Evolutionary conservation across 306 rosid species (phyloP), one percentile per base, ranked within the genome.

Genomic region (Gynostemma pentaphyllum): DNA sequence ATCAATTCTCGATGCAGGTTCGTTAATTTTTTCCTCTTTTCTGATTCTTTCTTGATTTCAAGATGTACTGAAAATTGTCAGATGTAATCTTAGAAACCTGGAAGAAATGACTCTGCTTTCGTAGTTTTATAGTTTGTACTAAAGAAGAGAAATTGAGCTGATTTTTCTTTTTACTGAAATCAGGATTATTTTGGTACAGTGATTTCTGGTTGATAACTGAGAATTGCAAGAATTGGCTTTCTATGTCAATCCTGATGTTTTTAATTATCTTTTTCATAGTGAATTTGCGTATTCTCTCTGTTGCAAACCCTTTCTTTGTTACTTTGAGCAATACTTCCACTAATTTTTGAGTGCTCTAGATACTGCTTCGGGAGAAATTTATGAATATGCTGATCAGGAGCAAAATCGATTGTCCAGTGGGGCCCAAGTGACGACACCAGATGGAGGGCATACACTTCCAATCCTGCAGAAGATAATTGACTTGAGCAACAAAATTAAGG

Each of bases 401-500:
- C 86, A 77, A 42, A 72, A 70, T 68, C 71, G 73, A 22, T 37
- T 68, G 54, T 80, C 83, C 7, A 77, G 68, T 44, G 97, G 64
- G 59, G 65, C 71, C 45, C 87, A 80, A 71, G 84, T 83, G 64
- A 62, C 61, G 66, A 75, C 91, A 30, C 74, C 87, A 4, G 81
- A 79, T 73, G 77, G 70, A 44, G 88, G 73, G 21, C 90, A 80
- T 23, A 78, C 90, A 5, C 94, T 88, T 68, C 99, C 97, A 11
- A 86, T 94, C 51, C 64, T 86, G 66, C 85, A 80, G 78, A 92
- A 86, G 70, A 78, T 92, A 41, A 55, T 79, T 63, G 73, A 78
- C 57, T 72, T 88, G 61, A 79, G 90, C 75, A 23, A 79, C 69
- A 78, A 75, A 76, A 24, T 92, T 68, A 82, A 78, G 97, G 99